Evolutionary conservation across 2,329 filamentous ascomycete genomes (phyloP).

Genomic region (Microascus cirrosus): DNA sequence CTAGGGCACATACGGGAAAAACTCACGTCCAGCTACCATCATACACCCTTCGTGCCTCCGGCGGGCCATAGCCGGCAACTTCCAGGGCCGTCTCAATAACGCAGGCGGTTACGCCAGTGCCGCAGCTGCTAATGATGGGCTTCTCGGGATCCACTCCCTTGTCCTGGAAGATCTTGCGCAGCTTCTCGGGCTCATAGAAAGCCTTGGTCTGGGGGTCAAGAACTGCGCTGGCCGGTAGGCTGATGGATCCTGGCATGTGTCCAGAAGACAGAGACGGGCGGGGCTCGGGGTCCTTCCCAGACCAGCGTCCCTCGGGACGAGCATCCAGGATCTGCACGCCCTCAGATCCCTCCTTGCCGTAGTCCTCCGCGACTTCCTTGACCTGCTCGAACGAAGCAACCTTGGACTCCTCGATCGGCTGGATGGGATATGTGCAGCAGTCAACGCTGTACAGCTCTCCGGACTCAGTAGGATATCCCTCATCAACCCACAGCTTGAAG

Average conservation of each 20-base stretch:
- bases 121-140: conserved; percentile 80
- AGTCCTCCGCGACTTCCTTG: conserved; percentile 61
- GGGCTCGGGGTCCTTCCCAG: conserved; percentile 75
- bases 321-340: conserved; percentile 86
- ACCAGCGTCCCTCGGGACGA: conserved; percentile 66
- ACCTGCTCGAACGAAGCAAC: conserved; percentile 78
- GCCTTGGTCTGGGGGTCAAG: conserved; percentile 77
- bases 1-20: not conserved
- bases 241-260: conserved; percentile 83
- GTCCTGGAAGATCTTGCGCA: conserved; percentile 65
- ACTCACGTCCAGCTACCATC: conserved; percentile 97
- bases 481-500: conserved; percentile 84
- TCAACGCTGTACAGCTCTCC: conserved; percentile 60
- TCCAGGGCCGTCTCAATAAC: conserved; percentile 80
- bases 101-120: conserved; percentile 87
- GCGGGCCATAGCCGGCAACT: conserved; percentile 62
- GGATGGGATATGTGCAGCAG: conserved; percentile 54
- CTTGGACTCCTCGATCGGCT: conserved; percentile 50
- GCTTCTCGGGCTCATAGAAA: conserved; percentile 58
- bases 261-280: conserved; percentile 77
- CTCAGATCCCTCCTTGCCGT: conserved; percentile 73
- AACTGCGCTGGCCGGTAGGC: conserved; percentile 66
- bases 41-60: conserved; percentile 64
- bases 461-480: conserved; percentile 72
- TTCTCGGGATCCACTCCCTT: conserved; percentile 69